Percentiles rank a stretch among this genome's conserved stretches.
Evolutionary conservation across 2,329 filamentous ascomycete species (phyloP).

Genomic region (Alternaria angustiovoidea): DNA sequence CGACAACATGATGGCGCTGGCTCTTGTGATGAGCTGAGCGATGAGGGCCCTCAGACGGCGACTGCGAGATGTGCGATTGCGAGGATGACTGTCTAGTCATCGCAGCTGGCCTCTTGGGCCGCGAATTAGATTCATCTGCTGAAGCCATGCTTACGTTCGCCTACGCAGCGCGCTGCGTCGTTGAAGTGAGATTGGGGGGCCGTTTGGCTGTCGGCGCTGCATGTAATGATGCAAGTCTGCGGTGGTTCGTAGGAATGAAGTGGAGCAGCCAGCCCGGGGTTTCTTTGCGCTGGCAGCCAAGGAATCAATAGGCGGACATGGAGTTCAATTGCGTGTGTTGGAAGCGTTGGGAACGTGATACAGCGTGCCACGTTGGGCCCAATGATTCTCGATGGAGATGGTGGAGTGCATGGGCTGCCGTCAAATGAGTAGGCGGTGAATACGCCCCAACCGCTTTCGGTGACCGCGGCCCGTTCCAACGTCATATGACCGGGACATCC

Average conservation of each 20-base stretch:
- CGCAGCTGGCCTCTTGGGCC: conserved; percentile 45
- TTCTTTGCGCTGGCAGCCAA: conserved; percentile 25
- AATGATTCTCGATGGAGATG: conserved; percentile 38
- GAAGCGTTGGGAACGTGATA: conserved; percentile 33
- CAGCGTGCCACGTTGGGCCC: conserved; percentile 45
- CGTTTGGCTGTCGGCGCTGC: conserved; percentile 23
- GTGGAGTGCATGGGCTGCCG: conserved; percentile 32
- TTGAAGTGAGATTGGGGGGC: conserved; percentile 17
- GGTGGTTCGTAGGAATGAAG: conserved; percentile 15
- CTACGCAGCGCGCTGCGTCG: conserved; percentile 29
- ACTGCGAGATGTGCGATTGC: conserved; percentile 49
- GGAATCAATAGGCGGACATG: conserved; percentile 32
- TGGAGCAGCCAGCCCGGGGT: conserved; percentile 18
- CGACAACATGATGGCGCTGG: conserved; percentile 53
- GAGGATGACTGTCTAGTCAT: conserved; percentile 50
- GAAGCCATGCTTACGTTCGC: conserved; percentile 48
- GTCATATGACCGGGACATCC: conserved; percentile 15
- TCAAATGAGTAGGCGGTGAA: conserved; percentile 41
- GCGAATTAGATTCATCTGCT: conserved; percentile 45
- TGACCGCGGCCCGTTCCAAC: conserved; percentile 37
- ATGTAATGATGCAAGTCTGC: conserved; percentile 16
- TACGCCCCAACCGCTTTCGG: conserved; percentile 35
- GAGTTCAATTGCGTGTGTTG: conserved; percentile 39
- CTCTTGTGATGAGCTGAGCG: conserved; percentile 43
- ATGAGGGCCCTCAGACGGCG: conserved; percentile 45